Conservation (phyloP, 305 asterid genomes). For the Solanum hybrid region DNA sequence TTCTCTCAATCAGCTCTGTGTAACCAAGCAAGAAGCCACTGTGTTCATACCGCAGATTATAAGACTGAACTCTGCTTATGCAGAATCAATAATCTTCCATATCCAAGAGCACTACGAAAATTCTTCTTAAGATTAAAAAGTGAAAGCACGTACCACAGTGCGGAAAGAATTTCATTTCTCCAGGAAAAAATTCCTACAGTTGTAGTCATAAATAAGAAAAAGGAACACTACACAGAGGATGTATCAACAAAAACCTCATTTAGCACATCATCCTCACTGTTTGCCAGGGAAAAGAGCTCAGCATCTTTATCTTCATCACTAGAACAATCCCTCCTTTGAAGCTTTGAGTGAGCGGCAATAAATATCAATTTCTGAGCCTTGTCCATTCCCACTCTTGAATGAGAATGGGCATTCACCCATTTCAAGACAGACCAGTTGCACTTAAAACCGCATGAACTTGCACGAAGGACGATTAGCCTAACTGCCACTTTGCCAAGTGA, state of each 20-base stretch:
- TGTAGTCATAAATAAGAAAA: constrained; percentile 11
- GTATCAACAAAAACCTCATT: constrained; percentile 92
- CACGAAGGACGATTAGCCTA: constrained; percentile 73
- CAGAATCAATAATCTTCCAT: constrained; percentile 1
- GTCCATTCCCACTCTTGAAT: constrained; percentile 67
- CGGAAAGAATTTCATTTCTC: constrained; percentile 20
- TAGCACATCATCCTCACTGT: constrained; percentile 95
- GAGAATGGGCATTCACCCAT: constrained; percentile 49
- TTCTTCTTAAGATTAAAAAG: constrained; percentile 16
- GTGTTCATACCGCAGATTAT: not conserved
- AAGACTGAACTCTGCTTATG: not conserved
- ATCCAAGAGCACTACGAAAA: constrained; percentile 15
- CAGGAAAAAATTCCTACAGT: constrained; percentile 18
- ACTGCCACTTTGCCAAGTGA: constrained; percentile 75
- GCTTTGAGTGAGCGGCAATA: constrained; percentile 71
- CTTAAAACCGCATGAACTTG: constrained; percentile 65
- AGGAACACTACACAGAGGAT: constrained; percentile 66
- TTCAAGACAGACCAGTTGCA: constrained; percentile 46
- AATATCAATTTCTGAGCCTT: constrained; percentile 80
- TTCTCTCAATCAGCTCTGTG: constrained; percentile 17
- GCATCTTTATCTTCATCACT: constrained; percentile 66
- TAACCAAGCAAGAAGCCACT: constrained; percentile 21
- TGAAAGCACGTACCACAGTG: not conserved
- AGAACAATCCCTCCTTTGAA: constrained; percentile 41
- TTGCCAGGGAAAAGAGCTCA: constrained; percentile 63